Base-by-base conservation (phyloP, 2,329 filamentous ascomycete genomes). In the Huntiella omanensis region DNA sequence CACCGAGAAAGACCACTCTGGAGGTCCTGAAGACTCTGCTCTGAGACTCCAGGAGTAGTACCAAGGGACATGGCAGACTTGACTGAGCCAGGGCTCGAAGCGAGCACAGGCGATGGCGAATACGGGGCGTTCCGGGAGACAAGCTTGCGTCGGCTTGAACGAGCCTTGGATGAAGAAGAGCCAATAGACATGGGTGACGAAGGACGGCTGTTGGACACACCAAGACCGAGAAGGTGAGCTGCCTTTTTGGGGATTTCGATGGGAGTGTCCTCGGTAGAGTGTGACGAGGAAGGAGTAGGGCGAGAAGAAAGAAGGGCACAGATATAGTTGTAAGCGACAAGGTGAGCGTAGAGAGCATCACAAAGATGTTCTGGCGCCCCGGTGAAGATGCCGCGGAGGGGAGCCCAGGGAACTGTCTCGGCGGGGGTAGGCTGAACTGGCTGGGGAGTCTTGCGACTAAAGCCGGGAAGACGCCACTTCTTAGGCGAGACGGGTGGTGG, bases 261-360 rank as follows among this genome's bases (percentile, higher is more conserved):
- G 53, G 50, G 41, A 38, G 43, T 45, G 43, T 51, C 40, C 33
- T 49, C 36, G 33, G 47, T 2, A 19, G 40, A 34, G 10, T 48
- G 35, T 5, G 19, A 41, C 34, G 36, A 22, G 11, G 48, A 50
- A 8, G 43, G 17, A 15, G 43, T 4, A 11, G 55, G 54, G 19
- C 41, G 45, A 19, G 34, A 49, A 8, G 45, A 37, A 39, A 59
- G 54, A 34, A 61, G 55, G n/a, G 55, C 55, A 6, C 57, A 59
- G 42, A 76, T 60, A 58, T 76, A 76, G 56, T 75, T 76, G 57
- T 71, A 75, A 0, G 69, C 71, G 3, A 76, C 58, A 6, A 76
- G 61, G 53, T 77, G 71, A 0, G 72, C 72, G 53, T 75, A 76
- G 4, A 77, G 57, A 0, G 71, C 69, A 44, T 76, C 70, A 53